A percentile compares a stretch with the other conserved stretches of the same genome.
Conservation (phyloP, 208 protist species). For the Novymonas esmeraldas region DNA sequence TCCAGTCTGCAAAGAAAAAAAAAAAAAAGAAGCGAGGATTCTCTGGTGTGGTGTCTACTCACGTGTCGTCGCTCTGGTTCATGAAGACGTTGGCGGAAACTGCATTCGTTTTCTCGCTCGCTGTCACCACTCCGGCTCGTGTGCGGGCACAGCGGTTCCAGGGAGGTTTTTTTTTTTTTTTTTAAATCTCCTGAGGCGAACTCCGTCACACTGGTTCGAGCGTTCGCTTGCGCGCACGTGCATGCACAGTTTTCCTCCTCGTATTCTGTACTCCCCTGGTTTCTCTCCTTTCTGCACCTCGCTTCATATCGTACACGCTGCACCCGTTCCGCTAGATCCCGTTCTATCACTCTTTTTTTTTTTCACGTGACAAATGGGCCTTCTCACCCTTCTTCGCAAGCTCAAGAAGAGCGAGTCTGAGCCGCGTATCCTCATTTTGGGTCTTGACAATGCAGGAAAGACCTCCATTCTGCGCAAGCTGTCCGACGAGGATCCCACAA, state of each 20-base stretch:
- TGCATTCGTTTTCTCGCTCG: no score
- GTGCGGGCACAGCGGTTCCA: no score
- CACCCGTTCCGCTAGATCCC: neutral
- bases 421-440: constrained; percentile 96
- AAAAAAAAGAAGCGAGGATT: neutral
- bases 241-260: no score
- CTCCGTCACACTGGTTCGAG: no score
- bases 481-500: constrained; percentile 94
- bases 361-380: constrained; percentile 86
- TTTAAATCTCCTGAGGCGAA: no score
- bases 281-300: constrained; percentile 15
- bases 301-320: neutral
- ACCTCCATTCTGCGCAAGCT: constrained; percentile 97
- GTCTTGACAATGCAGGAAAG: constrained; percentile 99
- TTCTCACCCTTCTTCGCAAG: constrained; percentile 94
- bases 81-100: no score
- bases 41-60: neutral
- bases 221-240: no score
- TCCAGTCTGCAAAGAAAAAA: constrained; percentile 4
- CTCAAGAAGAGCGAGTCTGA: constrained; percentile 95
- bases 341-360: constrained; percentile 9
- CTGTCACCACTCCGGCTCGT: no score
- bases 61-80: no score
- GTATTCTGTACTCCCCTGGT: neutral
- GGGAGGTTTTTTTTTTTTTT: no score